Evolutionary conservation across 169 alveolate species (phyloP), one percentile per base, ranked within the genome.

Genomic region (Plasmodium yoelii): DNA sequence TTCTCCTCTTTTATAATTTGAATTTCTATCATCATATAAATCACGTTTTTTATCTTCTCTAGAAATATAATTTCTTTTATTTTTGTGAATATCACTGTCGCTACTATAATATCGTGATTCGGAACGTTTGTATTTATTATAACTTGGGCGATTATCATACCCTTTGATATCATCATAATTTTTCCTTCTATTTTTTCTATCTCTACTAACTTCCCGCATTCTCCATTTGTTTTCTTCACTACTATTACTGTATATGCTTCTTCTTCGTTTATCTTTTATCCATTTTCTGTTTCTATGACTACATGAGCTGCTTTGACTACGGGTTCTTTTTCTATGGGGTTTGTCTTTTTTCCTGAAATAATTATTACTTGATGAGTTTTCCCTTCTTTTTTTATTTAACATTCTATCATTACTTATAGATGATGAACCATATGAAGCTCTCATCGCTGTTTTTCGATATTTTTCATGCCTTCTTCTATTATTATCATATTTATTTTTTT

Each of bases 1-100:
- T 18, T 55, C 86, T 51, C 13, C 82, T 9, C 68, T 69, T 34
- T 26, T 57, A 60, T 51, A 53, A 24, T 28, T 13, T 12, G 34
- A 6, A 8, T 64, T 13, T n/a, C 51, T 73, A 44, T 65, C 65
- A 53, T 49, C 28, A 44, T 72, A 63, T 67, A n/a, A 13, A 57
- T 5, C 18, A 9, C 44, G 42, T 34, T 34, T 34, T 34, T 34
- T 34, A 28, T 28, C 1, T 28, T 28, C 39, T 28, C 5, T 28
- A 28, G 39, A 28, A 28, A 28, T 28, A 28, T 28, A 28, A 28
- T 28, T 28, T 73, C 68, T 60, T 12, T 28, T 63, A 42, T 75
- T 75, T 64, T 44, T 51, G 68, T 63, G 59, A 13, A 56, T 3
- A 5, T 34, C 42, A 34, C 7, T 34, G 7, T 34, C 42, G 42